Conservation (phyloP, 1,284 basidiomycete genomes). For the Tilletia caries region DNA sequence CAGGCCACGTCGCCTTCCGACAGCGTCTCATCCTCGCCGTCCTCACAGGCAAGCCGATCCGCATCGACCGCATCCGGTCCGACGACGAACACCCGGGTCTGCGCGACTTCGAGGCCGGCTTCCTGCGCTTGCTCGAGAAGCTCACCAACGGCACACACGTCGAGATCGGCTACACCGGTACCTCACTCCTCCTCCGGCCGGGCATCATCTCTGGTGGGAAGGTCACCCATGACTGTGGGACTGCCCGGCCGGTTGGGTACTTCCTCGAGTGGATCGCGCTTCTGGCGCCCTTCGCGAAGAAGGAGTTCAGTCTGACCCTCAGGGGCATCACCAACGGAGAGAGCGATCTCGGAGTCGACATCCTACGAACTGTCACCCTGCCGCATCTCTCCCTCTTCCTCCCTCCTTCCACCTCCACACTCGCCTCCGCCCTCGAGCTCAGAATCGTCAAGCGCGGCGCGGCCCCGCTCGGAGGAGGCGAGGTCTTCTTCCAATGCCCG, state of each 20-base stretch:
- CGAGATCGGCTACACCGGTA: conserved; percentile 84
- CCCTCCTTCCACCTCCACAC: conserved; percentile 25
- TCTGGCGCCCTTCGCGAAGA: conserved; percentile 90
- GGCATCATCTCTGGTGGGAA: conserved; percentile 83
- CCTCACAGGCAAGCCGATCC: conserved; percentile 78
- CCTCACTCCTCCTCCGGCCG: conserved; percentile 70
- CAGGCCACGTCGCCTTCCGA: conserved; percentile 77
- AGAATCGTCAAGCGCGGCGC: conserved; percentile 90
- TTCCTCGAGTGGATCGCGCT: conserved; percentile 86
- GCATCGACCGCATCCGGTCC: conserved; percentile 82
- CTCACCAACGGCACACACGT: conserved; percentile 90
- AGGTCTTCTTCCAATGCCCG: conserved; percentile 88
- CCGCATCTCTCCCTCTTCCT: conserved; percentile 83
- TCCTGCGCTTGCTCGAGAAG: conserved; percentile 83
- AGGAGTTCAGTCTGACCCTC: conserved; percentile 74
- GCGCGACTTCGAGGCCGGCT: conserved; percentile 87
- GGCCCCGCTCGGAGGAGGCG: conserved; percentile 86
- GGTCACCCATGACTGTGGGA: conserved; percentile 79
- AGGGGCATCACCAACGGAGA: conserved; percentile 82
- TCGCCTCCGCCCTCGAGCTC: conserved; percentile 48
- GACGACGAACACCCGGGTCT: conserved; percentile 85
- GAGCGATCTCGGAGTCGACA: conserved; percentile 64
- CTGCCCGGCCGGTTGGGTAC: conserved; percentile 84
- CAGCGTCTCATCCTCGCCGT: conserved; percentile 81
- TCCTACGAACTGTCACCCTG: conserved; percentile 84